Base-by-base conservation (phyloP, 768 basidiomycete species). In the Pleurotus djamor region DNA sequence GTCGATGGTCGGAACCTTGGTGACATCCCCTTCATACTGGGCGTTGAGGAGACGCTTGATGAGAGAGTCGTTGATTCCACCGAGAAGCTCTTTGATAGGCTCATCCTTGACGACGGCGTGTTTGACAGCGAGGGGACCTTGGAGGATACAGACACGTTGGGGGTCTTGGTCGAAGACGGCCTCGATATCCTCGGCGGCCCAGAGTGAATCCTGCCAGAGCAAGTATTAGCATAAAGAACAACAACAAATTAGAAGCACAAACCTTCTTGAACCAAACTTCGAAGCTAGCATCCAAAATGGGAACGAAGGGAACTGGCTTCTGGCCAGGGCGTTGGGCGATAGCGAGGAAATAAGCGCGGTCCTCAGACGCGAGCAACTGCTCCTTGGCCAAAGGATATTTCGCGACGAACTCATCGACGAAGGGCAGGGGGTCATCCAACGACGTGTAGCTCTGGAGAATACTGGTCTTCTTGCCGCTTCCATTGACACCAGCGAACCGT, bases 201-300 rank as follows among this genome's bases (percentile, higher is more conserved):
- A 98, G 9, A 98, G 85, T 5, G 96, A 98, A 72, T 98, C 96
- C 92, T 94, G 64, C 17, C 7, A 17, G 12, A 13, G 16, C 37
- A 6, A 58, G 28, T 21, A 56, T 71, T 32, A 65, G 61, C 62
- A 52, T 8, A 9, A 37, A 59, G 7, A 28, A 55, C 50, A 4
- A 21, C 52, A 48, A 17, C 51, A 16, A 58, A 50, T 21, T 51
- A 47, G 37, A 33, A 4, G 34, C 37, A 45, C 80, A 43, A 61
- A 91, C 93, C 89, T 99, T 99, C 84, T 99, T 98, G 80, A 99
- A 98, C 97, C 97, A 99, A 54, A 98, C 95, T 71, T 96, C 94
- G 69, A 98, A 98, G 64, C 75, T 87, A 17, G 88, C 86, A 70
- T 98, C 96, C 54, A 98, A 84, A 34, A 99, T 88, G 4, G 96